Conservation (phyloP, 768 basidiomycete species). For the Gautieria morchelliformis region DNA sequence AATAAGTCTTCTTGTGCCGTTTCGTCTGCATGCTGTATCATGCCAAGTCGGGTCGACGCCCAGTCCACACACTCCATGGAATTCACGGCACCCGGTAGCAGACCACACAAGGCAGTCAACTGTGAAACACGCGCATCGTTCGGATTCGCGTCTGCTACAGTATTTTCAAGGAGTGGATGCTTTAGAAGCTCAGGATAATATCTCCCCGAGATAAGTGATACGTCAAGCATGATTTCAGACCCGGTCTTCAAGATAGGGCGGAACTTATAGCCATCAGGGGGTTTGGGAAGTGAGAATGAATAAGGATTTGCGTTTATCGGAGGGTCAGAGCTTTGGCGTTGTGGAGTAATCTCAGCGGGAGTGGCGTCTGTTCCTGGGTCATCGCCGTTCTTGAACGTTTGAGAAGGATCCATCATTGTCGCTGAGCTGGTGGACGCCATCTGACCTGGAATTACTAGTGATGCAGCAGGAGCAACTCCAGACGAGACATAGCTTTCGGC, state of each 20-base stretch:
- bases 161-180: conserved; percentile 45
- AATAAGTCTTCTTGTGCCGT: conserved; percentile 2
- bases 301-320: conserved; percentile 12
- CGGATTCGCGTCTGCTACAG: background rate
- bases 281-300: conserved; percentile 40
- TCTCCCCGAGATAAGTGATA: conserved; percentile 65
- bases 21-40: conserved; percentile 1
- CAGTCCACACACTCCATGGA: conserved; percentile 8
- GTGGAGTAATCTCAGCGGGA: conserved; percentile 10
- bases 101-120: conserved; percentile 1
- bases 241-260: conserved; percentile 53
- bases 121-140: background rate
- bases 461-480: background rate
- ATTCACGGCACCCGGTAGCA: conserved; percentile 2
- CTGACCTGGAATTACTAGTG: background rate
- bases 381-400: background rate
- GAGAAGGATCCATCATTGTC: background rate
- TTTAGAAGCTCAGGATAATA: conserved; percentile 68
- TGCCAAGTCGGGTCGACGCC: background rate
- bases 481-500: background rate
- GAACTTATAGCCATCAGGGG: conserved; percentile 64
- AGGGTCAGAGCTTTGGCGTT: conserved; percentile 29
- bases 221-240: conserved; percentile 54
- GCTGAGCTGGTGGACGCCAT: background rate
- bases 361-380: background rate